phyloP scores from a whole-genome alignment of 78 protist species.

The Dictyostelium citrinum region DNA sequence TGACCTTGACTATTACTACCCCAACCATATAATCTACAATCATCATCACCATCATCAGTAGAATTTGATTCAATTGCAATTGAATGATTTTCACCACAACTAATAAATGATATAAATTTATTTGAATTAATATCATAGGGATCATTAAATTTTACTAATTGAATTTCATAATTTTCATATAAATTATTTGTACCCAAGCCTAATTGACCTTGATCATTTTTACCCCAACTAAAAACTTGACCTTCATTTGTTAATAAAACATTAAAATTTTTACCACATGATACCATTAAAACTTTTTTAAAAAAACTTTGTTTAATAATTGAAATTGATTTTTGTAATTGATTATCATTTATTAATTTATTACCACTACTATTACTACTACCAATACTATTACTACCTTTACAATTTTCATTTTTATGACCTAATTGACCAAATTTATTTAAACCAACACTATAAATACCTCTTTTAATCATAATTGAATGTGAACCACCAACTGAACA shows the following conservation, averaged over 20 bases:
- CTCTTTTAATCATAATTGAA: background rate
- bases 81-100: constrained; percentile 12
- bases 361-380: no score
- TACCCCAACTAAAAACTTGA: constrained; percentile 15
- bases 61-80: background rate
- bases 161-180: background rate
- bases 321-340: background rate
- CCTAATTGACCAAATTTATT: constrained; percentile 3
- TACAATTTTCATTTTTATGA: background rate
- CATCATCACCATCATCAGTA: background rate
- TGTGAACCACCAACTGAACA: background rate
- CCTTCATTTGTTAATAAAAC: background rate
- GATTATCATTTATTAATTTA: background rate
- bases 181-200: background rate
- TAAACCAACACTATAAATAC: background rate
- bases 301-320: background rate
- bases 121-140: background rate
- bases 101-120: background rate
- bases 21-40: background rate
- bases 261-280: constrained; percentile 39
- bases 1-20: constrained; percentile 1
- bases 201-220: constrained; percentile 41
- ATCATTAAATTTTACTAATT: background rate
- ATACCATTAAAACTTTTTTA: background rate
- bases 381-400: no score